Evolutionary conservation across 495 filamentous ascomycete genomes (phyloP), one percentile per base, ranked within the genome.

Genomic region (Aspergillus diversus): DNA sequence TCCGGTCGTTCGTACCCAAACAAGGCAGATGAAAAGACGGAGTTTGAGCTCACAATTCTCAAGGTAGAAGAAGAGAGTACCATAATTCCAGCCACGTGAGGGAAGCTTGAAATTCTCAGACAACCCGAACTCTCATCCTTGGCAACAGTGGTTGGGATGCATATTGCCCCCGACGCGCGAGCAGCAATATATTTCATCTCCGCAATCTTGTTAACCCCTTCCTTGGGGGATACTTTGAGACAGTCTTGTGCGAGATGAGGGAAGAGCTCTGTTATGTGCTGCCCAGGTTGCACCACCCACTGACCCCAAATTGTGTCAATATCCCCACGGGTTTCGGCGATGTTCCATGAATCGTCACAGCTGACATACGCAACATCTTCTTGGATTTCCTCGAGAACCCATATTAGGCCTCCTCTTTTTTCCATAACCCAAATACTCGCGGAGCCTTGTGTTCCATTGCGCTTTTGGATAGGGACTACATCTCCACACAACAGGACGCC

Each of bases 391-490:
- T 99, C 95, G 5, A 99, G 72, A 15, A 99, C 95, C 95, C 95
- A 99, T 57, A 99, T 97, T 53, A 99, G 73, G 7, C 93, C 92
- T 50, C 92, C 91, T 48, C 86, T 85, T 72, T 99, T 99, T 74
- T 99, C 95, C 79, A 97, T 98, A 0, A 98, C 95, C 95, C 95
- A 99, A 34, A 99, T 79, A 72, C 92, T 97, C 39, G 95, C 95
- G 39, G 93, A 90, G 2, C 96, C 95, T 0, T 88, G 92, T 16
- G 88, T 84, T 7, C 96, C 96, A 71, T 99, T 96, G 57, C 93
- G 87, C 73, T 98, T 99, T 75, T 90, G 87, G 63, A 99, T 98
- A 0, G 95, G 94, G 4, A 99, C 94, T 16, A 99, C 96, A 73
- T 99, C 95, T 43, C 95, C 95, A 71, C 95, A 99, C 3, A 99